Percentiles rank a stretch among this genome's conserved stretches.
Conservation (phyloP, 805 yeast genomes). For the Wickerhamomyces sydowiorum region DNA sequence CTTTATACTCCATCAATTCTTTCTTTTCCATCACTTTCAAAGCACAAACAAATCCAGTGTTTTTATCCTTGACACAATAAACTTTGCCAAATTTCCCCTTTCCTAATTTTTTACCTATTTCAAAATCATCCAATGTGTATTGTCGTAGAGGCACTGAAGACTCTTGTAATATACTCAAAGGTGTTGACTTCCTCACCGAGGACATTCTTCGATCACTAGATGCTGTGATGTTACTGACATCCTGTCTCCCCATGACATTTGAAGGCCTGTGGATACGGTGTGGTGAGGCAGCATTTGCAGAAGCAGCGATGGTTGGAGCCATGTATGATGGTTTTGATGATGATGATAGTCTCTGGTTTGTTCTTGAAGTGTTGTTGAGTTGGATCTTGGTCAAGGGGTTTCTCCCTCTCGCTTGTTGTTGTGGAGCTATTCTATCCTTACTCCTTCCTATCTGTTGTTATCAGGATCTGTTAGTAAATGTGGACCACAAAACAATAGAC, state of each 20-base stretch:
- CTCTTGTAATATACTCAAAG: conserved; percentile 19
- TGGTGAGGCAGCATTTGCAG: conserved; percentile 18
- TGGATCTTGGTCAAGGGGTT: conserved; percentile 23
- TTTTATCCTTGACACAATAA: conserved; percentile 76
- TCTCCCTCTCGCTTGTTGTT: conserved; percentile 7
- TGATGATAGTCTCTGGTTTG: conserved; percentile 7
- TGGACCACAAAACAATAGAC: neutral
- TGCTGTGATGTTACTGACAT: neutral
- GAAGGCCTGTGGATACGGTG: conserved; percentile 12
- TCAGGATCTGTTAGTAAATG: neutral
- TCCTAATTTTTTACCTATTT: conserved; percentile 81
- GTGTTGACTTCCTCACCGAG: conserved; percentile 13
- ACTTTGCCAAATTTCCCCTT: conserved; percentile 94
- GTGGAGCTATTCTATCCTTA: neutral
- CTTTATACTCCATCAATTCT: conserved; percentile 68
- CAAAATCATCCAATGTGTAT: conserved; percentile 60
- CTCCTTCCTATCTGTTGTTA: conserved; percentile 1
- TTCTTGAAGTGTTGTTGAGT: conserved; percentile 11
- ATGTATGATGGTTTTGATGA: conserved; percentile 21
- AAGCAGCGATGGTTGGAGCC: conserved; percentile 24
- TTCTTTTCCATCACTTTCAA: conserved; percentile 84
- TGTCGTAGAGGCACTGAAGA: conserved; percentile 22
- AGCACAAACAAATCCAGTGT: conserved; percentile 79
- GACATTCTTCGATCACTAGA: conserved; percentile 3
- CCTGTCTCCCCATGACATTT: neutral